phyloP scores from a whole-genome alignment of 1,139 yeast genomes.

The Keqinozyma sinolaborantium region DNA sequence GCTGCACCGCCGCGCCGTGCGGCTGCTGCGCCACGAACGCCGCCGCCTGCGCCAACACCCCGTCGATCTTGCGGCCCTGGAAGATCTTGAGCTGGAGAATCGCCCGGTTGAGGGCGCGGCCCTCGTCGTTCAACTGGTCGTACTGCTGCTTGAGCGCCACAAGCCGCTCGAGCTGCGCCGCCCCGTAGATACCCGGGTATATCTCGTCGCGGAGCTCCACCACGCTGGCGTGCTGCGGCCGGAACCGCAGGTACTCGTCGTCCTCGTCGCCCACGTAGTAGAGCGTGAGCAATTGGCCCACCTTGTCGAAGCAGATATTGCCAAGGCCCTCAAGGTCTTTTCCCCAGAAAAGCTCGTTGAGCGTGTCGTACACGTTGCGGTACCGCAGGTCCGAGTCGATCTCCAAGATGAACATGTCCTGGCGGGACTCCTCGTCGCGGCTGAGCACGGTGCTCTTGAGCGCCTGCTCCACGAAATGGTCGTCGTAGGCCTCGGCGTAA shows the following conservation, averaged over 20 bases:
- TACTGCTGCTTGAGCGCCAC: constrained; percentile 13
- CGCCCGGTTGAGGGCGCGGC: background rate
- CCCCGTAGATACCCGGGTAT: constrained; percentile 29
- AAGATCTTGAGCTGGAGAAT: background rate
- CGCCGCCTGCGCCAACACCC: background rate
- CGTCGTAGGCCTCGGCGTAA: constrained; percentile 11
- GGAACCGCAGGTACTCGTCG: constrained; percentile 1
- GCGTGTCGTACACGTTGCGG: constrained; percentile 24
- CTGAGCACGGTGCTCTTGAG: constrained; percentile 8
- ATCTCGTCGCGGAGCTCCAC: constrained; percentile 24
- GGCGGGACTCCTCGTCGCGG: constrained; percentile 18
- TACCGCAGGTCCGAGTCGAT: constrained; percentile 31
- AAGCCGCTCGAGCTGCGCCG: constrained; percentile 16
- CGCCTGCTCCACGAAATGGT: constrained; percentile 8
- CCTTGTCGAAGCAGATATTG: constrained; percentile 20
- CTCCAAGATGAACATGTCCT: constrained; percentile 27
- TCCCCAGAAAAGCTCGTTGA: constrained; percentile 38
- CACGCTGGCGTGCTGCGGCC: constrained; percentile 10
- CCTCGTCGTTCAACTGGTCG: background rate
- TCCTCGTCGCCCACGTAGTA: constrained; percentile 28
- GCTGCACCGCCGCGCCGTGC: background rate
- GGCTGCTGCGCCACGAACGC: background rate
- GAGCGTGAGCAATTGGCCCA: constrained; percentile 32
- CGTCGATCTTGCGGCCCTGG: background rate
- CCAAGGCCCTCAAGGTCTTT: constrained; percentile 29